Base-by-base conservation (phyloP, 2,329 filamentous ascomycete species). In the Botryotinia calthae region DNA sequence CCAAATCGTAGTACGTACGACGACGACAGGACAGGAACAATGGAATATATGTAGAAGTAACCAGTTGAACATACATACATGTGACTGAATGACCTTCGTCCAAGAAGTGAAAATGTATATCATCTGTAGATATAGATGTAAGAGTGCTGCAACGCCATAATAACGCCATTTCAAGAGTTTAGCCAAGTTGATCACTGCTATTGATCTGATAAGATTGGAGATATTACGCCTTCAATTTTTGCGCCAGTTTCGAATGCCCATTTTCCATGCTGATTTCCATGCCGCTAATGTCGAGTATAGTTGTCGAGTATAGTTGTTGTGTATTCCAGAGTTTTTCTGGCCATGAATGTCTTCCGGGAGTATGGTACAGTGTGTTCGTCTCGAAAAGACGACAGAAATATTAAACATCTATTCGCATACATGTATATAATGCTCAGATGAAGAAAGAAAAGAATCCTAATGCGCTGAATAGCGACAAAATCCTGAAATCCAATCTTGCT, bases 391-490 rank as follows among this genome's bases (percentile, higher is more conserved):
- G 48, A 56, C 8, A 51, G 9, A 51, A 37, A 40, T 64, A 14
- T 40, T 28, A 4, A 42, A 67, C 16, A 54, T 40, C 20, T 54
- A 28, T 51, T 12, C 54, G 22, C 51, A 31, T 56, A 5, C 65
- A 42, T 42, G 18, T 44, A 62, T 28, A 62, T 46, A 4, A 62
- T 70, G 51, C 37, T 70, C 54, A 70, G 12, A 46, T n/a, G 28
- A 70, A 46, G 54, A 61, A 62, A 34, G 16, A 68, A 25, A 9
- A 70, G n/a, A 70, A 22, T 16, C 54, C 66, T 20, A 67, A 51
- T 58, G 70, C 28, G 14, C 70, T 42, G 48, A 67, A 68, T 28
- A 72, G 48, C n/a, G 42, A 42, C 18, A 72, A 68, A 14, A 48
- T 18, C 12, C 9, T 12, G 10, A 37, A 25, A 28, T 59, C 31